Evolutionary conservation across 768 basidiomycete species (phyloP), one percentile per base, ranked within the genome.

Genomic region (Xerocomellus dryophilus): DNA sequence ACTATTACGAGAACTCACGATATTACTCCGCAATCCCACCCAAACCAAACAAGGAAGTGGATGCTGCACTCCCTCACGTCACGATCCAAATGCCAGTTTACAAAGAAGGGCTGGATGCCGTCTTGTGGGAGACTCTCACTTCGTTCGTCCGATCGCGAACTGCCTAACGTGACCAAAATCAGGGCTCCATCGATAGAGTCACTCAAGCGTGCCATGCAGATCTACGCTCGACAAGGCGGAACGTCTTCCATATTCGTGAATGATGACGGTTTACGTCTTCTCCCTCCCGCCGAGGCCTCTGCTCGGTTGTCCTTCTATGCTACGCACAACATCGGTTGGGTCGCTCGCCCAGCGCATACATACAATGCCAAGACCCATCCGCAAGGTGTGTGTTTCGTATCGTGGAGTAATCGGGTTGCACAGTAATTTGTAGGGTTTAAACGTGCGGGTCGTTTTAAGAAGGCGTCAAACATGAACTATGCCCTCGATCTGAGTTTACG

Each of bases 391-490:
- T 47, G 5, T 25, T 12, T 34, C 5, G 6, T 8, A 4, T 18
- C 27, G 7, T 73, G 17, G 74, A 74, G 68, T 78, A 74, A 75
- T 76, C 65, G 21, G 27, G 6, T 25, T 15, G 3, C 43, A 34
- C 43, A 11, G 12, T n/a, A 12, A 8, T 43, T 39, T 17, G 8
- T 31, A 71, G 68, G 65, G 4, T 69, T 63, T n/a, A 73, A 59
- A 21, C 71, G 74, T 36, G 68, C 86, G 5, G 93, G 93, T 31
- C 80, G 92, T 20, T 96, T 96, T 79, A 96, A 96, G 77, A 96
- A 96, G 72, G 92, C 92, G 1, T 86, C 84, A 15, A 96, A 96
- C 71, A 85, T 95, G 86, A 96, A 95, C 66, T 93, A 87, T 61
- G 90, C 81, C 20, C 73, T 80, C 38, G 74, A 72, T 36, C 58